phyloP scores from a whole-genome alignment of 2,329 filamentous ascomycete genomes.

The Cladophialophora bantiana region DNA sequence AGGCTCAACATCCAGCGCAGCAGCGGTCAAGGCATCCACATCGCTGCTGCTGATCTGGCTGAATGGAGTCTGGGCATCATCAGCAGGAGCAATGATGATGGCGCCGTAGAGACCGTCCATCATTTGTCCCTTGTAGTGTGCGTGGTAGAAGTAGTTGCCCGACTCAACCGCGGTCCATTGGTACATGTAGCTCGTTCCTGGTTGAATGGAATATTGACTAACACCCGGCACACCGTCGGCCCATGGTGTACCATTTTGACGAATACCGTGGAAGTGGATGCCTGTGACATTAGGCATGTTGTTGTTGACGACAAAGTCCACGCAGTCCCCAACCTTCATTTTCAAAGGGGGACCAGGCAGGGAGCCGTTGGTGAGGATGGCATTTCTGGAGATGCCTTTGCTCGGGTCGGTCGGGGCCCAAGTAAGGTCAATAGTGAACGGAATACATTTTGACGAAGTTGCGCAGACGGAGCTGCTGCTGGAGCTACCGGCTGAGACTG shows the following conservation, averaged over 20 bases:
- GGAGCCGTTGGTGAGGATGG: conserved; percentile 76
- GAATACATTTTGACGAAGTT: conserved; percentile 35
- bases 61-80: conserved; percentile 56
- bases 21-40: conserved; percentile 55
- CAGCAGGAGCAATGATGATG: conserved; percentile 61
- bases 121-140: conserved; percentile 69
- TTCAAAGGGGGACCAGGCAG: conserved; percentile 78
- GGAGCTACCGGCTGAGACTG: conserved; percentile 28
- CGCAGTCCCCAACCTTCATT: conserved; percentile 74
- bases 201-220: conserved; percentile 71
- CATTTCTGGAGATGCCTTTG: conserved; percentile 52
- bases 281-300: conserved; percentile 69
- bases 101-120: conserved; percentile 73
- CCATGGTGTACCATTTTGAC: conserved; percentile 74
- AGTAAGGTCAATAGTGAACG: conserved; percentile 46
- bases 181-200: conserved; percentile 69
- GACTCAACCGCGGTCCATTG: conserved; percentile 56
- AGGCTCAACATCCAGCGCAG: conserved; percentile 57
- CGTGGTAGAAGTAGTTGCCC: conserved; percentile 72
- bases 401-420: conserved; percentile 51
- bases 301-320: conserved; percentile 74
- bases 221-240: conserved; percentile 77
- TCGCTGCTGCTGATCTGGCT: conserved; percentile 54
- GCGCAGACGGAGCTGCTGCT: conserved; percentile 24
- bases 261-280: conserved; percentile 80